Base-by-base conservation (phyloP, 2,329 filamentous ascomycete genomes). In the Alternaria arbusti region DNA sequence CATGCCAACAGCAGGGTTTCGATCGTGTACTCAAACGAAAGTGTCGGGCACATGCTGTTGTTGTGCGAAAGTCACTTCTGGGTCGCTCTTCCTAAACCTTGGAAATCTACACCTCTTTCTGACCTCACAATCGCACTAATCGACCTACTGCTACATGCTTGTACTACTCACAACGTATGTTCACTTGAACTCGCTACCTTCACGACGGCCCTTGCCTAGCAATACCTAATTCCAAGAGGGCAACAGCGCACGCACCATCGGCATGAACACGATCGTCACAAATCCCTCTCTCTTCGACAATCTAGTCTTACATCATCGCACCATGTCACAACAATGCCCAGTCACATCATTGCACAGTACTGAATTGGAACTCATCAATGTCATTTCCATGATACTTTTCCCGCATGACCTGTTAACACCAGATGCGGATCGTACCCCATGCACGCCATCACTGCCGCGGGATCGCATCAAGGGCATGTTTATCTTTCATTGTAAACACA, bases 401-500 rank as follows among this genome's bases (percentile, higher is more conserved):
- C 73, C 66, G 70, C 72, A 67, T 71, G 70, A 68, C 70, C 69
- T 70, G 70, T 70, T 68, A 75, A 79, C 71, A 76, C 76, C 75
- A 70, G 66, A 72, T 76, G 72, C 73, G 65, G 67, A 72, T 70
- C 62, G 66, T 70, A 73, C 67, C 74, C 61, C 70, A 76, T 74
- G 71, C 73, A 77, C 73, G 73, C 76, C 75, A 70, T 79, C 76
- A 78, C 75, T 72, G 68, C 69, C 71, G 72, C 70, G 64, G 66
- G 60, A 66, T 72, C 62, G 70, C 70, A 77, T 71, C 62, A 71
- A 79, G 75, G 74, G 70, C 72, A 79, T 77, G 77, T 71, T 78
- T 77, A 72, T 72, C 73, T 74, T 78, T 79, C 71, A 75, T 77
- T 77, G 75, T 76, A 77, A 79, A 78, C 77, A 79, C 78, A 80